phyloP scores from a whole-genome alignment of 1,284 basidiomycete species.

The Trametes sp. region DNA sequence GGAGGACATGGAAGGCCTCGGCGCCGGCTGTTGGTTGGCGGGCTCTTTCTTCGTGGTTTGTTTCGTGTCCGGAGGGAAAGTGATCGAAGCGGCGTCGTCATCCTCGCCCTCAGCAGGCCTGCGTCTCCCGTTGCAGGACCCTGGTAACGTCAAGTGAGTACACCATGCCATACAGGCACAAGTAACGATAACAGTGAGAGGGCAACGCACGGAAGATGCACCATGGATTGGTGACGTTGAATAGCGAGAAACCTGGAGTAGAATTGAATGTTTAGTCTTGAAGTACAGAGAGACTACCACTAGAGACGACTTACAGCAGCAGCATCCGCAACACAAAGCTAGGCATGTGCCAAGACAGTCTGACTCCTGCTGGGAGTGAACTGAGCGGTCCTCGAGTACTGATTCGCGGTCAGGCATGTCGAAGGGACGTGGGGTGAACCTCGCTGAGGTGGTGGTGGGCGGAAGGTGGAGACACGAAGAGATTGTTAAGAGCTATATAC shows the following conservation, averaged over 20 bases:
- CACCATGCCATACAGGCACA: too few relatives aligned
- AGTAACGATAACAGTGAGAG: too few relatives aligned
- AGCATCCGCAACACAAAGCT: slow-evolving; percentile 18
- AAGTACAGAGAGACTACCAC: too few relatives aligned
- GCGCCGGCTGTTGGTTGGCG: background rate
- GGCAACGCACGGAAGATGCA: slow-evolving; percentile 9
- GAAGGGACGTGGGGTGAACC: background rate
- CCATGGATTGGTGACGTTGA: slow-evolving; percentile 3
- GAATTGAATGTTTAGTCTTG: too few relatives aligned
- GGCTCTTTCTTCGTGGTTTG: background rate
- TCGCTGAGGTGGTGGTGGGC: background rate
- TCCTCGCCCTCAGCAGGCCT: background rate
- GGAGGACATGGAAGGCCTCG: background rate
- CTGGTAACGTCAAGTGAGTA: background rate
- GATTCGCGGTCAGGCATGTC: background rate
- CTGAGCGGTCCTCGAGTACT: background rate
- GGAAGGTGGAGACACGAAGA: background rate
- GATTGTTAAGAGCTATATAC: background rate
- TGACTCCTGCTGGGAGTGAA: slow-evolving; percentile 4
- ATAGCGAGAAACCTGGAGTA: background rate
- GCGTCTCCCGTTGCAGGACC: background rate
- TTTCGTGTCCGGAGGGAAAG: background rate
- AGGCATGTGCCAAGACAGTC: slow-evolving; percentile 13
- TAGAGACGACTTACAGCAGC: slow-evolving; percentile 7
- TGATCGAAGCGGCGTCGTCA: background rate